Percentiles rank a stretch among this genome's conserved stretches.
phyloP scores from a whole-genome alignment of 2,329 filamentous ascomycete genomes.

The Arachnomyces sp. region DNA sequence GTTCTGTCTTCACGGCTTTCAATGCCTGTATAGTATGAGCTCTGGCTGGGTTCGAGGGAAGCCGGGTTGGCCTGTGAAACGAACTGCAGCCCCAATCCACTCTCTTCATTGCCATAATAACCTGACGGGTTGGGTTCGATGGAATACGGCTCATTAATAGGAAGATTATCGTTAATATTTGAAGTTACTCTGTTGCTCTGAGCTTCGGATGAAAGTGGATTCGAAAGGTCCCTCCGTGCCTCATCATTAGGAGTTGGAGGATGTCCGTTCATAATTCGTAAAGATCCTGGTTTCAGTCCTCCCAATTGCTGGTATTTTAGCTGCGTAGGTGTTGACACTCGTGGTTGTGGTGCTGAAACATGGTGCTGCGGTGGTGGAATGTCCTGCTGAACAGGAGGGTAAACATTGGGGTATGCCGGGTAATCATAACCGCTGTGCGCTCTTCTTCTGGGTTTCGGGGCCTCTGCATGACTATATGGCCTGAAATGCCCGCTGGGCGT shows the following conservation, averaged over 20 bases:
- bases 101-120: too few species aligned
- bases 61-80: too few species aligned
- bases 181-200: constrained; percentile 7
- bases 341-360: constrained; percentile 5
- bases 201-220: constrained; percentile 5
- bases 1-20: too few species aligned
- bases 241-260: constrained; percentile 30
- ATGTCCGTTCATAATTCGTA: constrained; percentile 32
- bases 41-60: too few species aligned
- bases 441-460: constrained; percentile 9
- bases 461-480: too few species aligned
- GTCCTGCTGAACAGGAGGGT: constrained; percentile 13
- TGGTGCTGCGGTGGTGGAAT: constrained; percentile 8
- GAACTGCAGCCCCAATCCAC: too few species aligned
- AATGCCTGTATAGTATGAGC: too few species aligned
- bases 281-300: constrained; percentile 30
- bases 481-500: too few species aligned
- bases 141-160: too few species aligned
- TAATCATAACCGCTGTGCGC: constrained; percentile 18
- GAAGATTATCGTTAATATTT: background rate
- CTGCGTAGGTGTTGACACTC: constrained; percentile 22
- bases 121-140: too few species aligned
- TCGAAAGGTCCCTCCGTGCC: constrained; percentile 13
- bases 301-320: constrained; percentile 33
- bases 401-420: constrained; percentile 17